Percentiles rank a stretch among this genome's conserved stretches.
Conservation (phyloP, 257 asterid genomes). For the Nicotiana benthamiana region DNA sequence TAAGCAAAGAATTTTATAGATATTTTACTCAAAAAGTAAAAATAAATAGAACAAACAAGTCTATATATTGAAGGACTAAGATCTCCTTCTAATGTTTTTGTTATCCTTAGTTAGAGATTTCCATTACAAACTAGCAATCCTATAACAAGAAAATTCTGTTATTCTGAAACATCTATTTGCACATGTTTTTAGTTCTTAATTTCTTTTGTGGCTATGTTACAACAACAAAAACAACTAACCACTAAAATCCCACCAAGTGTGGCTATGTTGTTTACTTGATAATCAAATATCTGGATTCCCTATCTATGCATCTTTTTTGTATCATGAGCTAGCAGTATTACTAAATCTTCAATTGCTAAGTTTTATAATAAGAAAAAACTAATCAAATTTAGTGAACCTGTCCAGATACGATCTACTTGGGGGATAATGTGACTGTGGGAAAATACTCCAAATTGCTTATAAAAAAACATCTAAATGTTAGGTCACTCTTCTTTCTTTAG, state of each 20-base stretch:
- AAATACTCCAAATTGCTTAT: neutral
- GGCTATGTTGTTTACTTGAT: neutral
- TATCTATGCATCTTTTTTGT: neutral
- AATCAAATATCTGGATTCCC: neutral
- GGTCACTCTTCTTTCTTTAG: neutral
- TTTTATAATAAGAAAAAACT: neutral
- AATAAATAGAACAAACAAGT: neutral
- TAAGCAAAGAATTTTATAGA: neutral
- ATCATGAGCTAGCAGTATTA: neutral
- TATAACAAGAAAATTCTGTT: neutral
- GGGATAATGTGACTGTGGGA: neutral
- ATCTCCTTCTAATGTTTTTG: neutral
- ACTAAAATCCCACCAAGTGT: too few species aligned
- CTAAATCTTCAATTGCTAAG: neutral
- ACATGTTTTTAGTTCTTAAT: neutral
- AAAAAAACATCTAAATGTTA: neutral
- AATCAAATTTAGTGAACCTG: neutral
- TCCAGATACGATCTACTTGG: neutral
- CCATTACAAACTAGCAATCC: neutral
- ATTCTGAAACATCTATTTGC: neutral
- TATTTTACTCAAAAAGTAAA: neutral
- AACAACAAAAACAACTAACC: too few species aligned
- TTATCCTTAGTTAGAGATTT: neutral
- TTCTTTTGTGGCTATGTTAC: neutral
- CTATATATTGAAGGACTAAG: neutral